Base-by-base conservation (phyloP, 345 rosid species). In the Eucalyptus tenuipes region DNA sequence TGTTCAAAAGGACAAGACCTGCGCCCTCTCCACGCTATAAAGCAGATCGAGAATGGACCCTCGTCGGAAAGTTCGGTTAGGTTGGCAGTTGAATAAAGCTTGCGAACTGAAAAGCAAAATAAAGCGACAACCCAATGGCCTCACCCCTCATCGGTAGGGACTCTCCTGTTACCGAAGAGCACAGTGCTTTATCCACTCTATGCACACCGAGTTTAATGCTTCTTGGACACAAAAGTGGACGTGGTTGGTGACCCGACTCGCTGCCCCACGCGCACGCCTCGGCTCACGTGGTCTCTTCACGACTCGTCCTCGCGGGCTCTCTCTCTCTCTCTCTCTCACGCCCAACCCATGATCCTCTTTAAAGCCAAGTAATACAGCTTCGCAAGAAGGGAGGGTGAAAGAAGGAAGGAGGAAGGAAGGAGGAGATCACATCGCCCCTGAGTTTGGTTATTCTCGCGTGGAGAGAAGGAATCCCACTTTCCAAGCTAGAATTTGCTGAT, bases 321-420 rank as follows among this genome's bases (percentile, higher is more conserved):
- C 20, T 50, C 55, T 50, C 20, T 16, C 53, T 14, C 20, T 50
- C 66, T 59, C 8, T 59, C 66, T 90, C 96, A 91, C 92, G 89
- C 75, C 88, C 89, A 88, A 48, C 92, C 90, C 89, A 89, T 90
- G 94, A 90, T 31, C 93, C 49, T 42, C 95, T 93, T 95, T 91
- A 93, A 95, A 94, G 95, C 94, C 93, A 94, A 94, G 96, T 55
- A 85, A 93, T 87, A 49, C 29, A 27, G 14, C n/a, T 75, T 86
- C 82, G 6, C 82, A 75, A 37, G 27, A 75, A 75, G 82, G 12
- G 18, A 66, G 42, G 11, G 24, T 10, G 47, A 33, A 68, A 5
- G 25, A 42, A 75, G 14, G 33, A n/a, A 61, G 16, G 27, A 57
- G 13, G 11, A 12, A 10, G 29, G 40, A 15, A n/a, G 33, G 75